Evolutionary conservation across 2,329 filamentous ascomycete genomes (phyloP).

Genomic region (Nemania abortiva): DNA sequence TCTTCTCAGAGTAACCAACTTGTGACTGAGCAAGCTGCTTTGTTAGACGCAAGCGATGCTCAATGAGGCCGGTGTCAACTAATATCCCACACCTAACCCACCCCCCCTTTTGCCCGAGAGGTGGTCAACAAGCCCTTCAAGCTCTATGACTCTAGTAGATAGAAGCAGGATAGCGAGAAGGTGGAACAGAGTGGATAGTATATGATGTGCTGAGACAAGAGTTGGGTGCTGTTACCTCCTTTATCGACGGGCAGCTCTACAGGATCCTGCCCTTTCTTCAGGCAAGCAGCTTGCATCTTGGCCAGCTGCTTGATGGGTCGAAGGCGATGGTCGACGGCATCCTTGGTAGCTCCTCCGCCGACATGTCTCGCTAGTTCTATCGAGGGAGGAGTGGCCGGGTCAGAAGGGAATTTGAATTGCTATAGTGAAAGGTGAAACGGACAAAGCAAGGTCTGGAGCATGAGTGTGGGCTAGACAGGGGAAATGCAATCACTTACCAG

Average conservation of each 20-base stretch:
- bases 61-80: no score
- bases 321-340: constrained; percentile 55
- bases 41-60: constrained; percentile 65
- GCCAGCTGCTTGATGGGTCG: constrained; percentile 56
- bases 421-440: neutral
- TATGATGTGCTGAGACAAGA: constrained; percentile 17
- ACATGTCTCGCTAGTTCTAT: constrained; percentile 45
- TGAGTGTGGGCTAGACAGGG: neutral
- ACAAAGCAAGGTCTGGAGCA: neutral
- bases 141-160: constrained; percentile 17
- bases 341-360: constrained; percentile 52
- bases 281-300: constrained; percentile 51
- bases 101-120: no score
- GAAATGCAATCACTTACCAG: constrained; percentile 61
- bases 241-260: constrained; percentile 52
- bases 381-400: constrained; percentile 18
- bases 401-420: constrained; percentile 22
- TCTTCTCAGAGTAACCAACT: constrained; percentile 34
- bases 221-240: constrained; percentile 52
- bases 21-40: constrained; percentile 56
- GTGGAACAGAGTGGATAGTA: neutral
- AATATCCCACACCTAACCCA: no score
- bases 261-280: constrained; percentile 51
- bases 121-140: no score
- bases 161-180: neutral